phyloP scores from a whole-genome alignment of 306 rosid species.

The Medicago truncatula region MtrunA17r5.0-ANR NC_053045.1:52448501-52449000 shows the following conservation, averaged over 20 bases:
- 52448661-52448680: conserved; percentile 10
- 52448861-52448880: conserved; percentile 22
- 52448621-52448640: conserved; percentile 1
- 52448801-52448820: conserved; percentile 30
- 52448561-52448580: not conserved
- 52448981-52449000: conserved; percentile 52
- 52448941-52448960: conserved; percentile 67
- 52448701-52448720: not conserved
- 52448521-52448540: conserved; percentile 2
- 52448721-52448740: not conserved
- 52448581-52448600: conserved; percentile 4
- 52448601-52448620: not conserved
- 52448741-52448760: conserved; percentile 32
- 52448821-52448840: conserved; percentile 31
- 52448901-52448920: conserved; percentile 19
- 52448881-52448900: conserved; percentile 29
- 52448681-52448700: not conserved
- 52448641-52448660: not conserved
- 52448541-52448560: not conserved
- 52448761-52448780: conserved; percentile 2
- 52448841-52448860: not conserved
- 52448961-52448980: conserved; percentile 72
- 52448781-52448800: conserved; percentile 34
- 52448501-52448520: conserved; percentile 13
- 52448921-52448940: conserved; percentile 41